phyloP scores from a whole-genome alignment of 805 yeast species.

The Starmerella floricola region DNA sequence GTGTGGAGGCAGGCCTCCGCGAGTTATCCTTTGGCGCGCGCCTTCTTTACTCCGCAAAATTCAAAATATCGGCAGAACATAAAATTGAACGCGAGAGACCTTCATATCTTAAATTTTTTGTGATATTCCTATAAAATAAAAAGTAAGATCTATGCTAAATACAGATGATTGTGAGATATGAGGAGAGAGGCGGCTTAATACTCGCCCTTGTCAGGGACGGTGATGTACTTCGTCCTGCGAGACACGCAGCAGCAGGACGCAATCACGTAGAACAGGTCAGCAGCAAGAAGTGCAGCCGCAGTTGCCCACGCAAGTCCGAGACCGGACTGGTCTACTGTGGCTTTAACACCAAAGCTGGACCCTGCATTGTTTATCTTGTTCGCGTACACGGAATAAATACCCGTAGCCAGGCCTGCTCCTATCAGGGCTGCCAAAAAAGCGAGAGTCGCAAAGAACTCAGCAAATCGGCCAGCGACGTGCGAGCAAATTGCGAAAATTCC shows the following conservation, averaged over 20 bases:
- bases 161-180: background rate
- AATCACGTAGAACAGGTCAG: slow-evolving; percentile 34
- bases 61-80: too few relatives aligned
- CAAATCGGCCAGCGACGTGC: slow-evolving; percentile 35
- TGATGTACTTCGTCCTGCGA: slow-evolving; percentile 13
- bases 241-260: slow-evolving; percentile 36
- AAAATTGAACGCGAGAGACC: too few relatives aligned
- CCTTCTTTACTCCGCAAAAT: too few relatives aligned
- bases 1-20: too few relatives aligned
- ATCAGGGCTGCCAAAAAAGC: slow-evolving; percentile 25
- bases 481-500: slow-evolving; percentile 38
- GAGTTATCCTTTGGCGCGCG: too few relatives aligned
- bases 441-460: slow-evolving; percentile 32
- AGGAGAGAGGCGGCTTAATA: too few relatives aligned
- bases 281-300: slow-evolving; percentile 36
- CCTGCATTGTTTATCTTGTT: slow-evolving; percentile 40
- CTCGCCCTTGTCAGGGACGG: slow-evolving; percentile 15
- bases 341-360: slow-evolving; percentile 41
- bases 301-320: slow-evolving; percentile 58
- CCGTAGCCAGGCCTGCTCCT: slow-evolving; percentile 46
- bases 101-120: too few relatives aligned
- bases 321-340: slow-evolving; percentile 39
- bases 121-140: background rate
- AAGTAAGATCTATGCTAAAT: background rate
- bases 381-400: slow-evolving; percentile 40